These are phyloP conservation scores for Neurospora africana DNA, from an alignment of 495 filamentous ascomycete genomes.

Conservation along the genomic window DNA sequence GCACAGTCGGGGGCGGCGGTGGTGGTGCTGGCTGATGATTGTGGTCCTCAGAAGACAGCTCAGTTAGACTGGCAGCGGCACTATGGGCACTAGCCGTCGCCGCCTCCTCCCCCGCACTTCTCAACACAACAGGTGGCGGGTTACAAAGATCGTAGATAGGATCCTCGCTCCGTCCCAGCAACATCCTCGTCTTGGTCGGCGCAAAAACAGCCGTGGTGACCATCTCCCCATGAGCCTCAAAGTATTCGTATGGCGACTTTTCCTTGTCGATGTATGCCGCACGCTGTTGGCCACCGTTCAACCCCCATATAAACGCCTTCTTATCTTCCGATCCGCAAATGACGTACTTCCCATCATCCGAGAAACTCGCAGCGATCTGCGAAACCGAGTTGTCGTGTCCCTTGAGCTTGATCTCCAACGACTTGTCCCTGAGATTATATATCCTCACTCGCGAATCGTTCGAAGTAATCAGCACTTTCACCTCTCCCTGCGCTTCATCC, in stretches of 20 bases:
- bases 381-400: conserved; percentile 87
- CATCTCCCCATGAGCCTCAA: conserved; percentile 80
- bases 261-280: conserved; percentile 55
- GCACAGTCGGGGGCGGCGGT: conserved; percentile 2
- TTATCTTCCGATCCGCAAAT: conserved; percentile 92
- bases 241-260: conserved; percentile 71
- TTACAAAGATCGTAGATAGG: conserved; percentile 95
- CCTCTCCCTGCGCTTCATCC: conserved; percentile 41
- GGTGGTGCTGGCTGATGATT: not conserved
- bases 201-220: conserved; percentile 83
- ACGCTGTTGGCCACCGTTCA: conserved; percentile 31
- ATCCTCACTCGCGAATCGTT: conserved; percentile 92
- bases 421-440: conserved; percentile 77
- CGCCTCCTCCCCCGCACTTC: conserved; percentile 62
- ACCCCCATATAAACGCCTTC: conserved; percentile 81
- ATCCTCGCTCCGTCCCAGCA: conserved; percentile 72
- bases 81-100: conserved; percentile 22
- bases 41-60: conserved; percentile 16
- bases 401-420: conserved; percentile 78
- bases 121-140: conserved; percentile 78
- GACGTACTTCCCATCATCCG: conserved; percentile 76
- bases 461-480: conserved; percentile 83
- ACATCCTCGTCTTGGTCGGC: conserved; percentile 64
- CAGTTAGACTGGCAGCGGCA: conserved; percentile 19
- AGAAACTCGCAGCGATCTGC: conserved; percentile 85